These are phyloP conservation scores for Pichia rugopelliculosa DNA, from an alignment of 805 yeast genomes.

Conservation along the genomic window DNA sequence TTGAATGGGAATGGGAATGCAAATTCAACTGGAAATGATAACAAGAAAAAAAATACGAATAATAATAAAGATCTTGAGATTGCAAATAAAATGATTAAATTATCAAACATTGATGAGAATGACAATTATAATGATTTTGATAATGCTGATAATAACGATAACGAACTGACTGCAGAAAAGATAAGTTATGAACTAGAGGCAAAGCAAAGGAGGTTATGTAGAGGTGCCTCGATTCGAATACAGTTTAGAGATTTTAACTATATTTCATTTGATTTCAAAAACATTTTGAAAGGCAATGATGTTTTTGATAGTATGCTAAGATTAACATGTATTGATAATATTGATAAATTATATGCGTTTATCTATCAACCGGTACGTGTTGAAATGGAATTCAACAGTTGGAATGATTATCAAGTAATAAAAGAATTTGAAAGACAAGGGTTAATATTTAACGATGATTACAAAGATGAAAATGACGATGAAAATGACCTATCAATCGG, in stretches of 20 bases:
- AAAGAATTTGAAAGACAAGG: slow-evolving; percentile 72
- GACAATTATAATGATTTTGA: background rate
- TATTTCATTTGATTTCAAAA: slow-evolving; percentile 65
- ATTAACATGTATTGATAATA: slow-evolving; percentile 47
- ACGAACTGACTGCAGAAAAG: slow-evolving; percentile 1
- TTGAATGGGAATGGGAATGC: no score
- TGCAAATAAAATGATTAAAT: background rate
- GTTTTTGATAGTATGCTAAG: slow-evolving; percentile 67
- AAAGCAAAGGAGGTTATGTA: slow-evolving; percentile 10
- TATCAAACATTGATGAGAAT: background rate
- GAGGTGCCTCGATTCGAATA: slow-evolving; percentile 53
- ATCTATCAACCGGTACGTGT: slow-evolving; percentile 67
- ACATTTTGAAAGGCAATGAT: slow-evolving; percentile 53
- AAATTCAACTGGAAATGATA: background rate
- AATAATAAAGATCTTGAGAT: background rate
- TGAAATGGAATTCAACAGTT: slow-evolving; percentile 59
- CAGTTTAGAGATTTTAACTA: slow-evolving; percentile 81
- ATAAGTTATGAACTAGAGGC: slow-evolving; percentile 7
- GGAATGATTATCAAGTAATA: slow-evolving; percentile 59
- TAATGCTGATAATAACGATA: background rate
- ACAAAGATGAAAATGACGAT: background rate
- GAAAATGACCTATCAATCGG: slow-evolving; percentile 1
- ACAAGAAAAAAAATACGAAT: no score
- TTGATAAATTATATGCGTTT: slow-evolving; percentile 70
- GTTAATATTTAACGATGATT: slow-evolving; percentile 25